Evolutionary conservation across 2,329 filamentous ascomycete species (phyloP).

Genomic region (Albophoma yamanashiensis): DNA sequence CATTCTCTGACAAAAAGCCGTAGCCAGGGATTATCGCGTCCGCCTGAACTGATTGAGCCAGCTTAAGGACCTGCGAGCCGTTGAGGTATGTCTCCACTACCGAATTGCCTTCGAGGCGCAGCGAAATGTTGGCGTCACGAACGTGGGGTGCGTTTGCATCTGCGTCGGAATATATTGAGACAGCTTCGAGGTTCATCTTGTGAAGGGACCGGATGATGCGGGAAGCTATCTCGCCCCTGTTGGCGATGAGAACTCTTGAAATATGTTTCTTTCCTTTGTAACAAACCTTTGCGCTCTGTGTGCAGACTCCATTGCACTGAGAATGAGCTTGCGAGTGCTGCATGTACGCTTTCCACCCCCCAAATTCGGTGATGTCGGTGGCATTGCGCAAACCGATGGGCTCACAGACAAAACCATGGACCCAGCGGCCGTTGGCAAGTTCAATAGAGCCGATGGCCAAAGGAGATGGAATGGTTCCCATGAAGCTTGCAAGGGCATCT

Average conservation of each 20-base stretch:
- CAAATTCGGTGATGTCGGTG: constrained; percentile 18
- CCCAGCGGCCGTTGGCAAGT: constrained; percentile 20
- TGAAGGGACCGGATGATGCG: constrained; percentile 58
- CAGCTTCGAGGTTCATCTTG: constrained; percentile 55
- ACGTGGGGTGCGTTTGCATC: constrained; percentile 61
- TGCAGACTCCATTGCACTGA: constrained; percentile 1
- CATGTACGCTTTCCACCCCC: constrained; percentile 20
- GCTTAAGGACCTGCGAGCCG: constrained; percentile 45
- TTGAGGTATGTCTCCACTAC: constrained; percentile 50
- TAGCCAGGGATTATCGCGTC: constrained; percentile 58
- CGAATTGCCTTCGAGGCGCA: constrained; percentile 46
- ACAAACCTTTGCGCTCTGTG: not conserved
- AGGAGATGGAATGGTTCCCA: constrained; percentile 20
- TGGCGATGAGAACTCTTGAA: constrained; percentile 50
- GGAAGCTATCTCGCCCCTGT: constrained; percentile 65
- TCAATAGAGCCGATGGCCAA: constrained; percentile 24
- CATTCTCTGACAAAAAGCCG: constrained; percentile 55
- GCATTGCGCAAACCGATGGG: constrained; percentile 18
- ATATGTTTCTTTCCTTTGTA: constrained; percentile 5
- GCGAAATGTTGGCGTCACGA: constrained; percentile 52
- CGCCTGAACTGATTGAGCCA: constrained; percentile 36
- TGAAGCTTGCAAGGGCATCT: constrained; percentile 17
- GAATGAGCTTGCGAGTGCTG: not conserved
- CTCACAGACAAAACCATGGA: constrained; percentile 26
- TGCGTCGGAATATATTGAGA: constrained; percentile 54